phyloP scores from a whole-genome alignment of 495 filamentous ascomycete species.

The Aspergillus nidulans region DNA sequence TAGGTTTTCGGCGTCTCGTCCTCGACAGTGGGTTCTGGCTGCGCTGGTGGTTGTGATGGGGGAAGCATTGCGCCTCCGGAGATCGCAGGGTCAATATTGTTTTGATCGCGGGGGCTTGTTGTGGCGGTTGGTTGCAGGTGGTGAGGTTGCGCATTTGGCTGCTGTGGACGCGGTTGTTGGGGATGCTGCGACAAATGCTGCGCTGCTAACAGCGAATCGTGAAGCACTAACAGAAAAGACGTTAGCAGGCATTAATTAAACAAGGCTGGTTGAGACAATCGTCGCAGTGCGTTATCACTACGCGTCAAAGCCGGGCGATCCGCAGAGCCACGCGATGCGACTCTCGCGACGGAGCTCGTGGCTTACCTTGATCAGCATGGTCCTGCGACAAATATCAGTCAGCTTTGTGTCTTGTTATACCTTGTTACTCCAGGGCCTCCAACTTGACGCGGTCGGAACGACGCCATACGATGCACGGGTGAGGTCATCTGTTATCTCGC shows the following conservation, averaged over 20 bases:
- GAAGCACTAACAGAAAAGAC: conserved; percentile 37
- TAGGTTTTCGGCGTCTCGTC: conserved; percentile 42
- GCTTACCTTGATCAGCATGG: conserved; percentile 52
- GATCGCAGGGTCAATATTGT: conserved; percentile 52
- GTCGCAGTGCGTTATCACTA: neutral
- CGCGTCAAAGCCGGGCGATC: conserved; percentile 1
- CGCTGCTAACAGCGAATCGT: conserved; percentile 49
- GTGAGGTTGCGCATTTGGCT: conserved; percentile 32
- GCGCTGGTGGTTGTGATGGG: conserved; percentile 36
- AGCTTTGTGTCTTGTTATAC: conserved; percentile 10
- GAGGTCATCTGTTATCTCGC: conserved; percentile 4
- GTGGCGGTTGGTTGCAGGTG: conserved; percentile 40
- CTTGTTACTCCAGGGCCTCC: neutral
- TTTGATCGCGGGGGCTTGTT: conserved; percentile 44
- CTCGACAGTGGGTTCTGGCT: conserved; percentile 33
- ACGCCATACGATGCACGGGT: neutral
- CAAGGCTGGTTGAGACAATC: neutral
- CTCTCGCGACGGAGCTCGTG: neutral
- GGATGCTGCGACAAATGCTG: conserved; percentile 40
- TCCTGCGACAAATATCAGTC: conserved; percentile 30
- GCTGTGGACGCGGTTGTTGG: conserved; percentile 35
- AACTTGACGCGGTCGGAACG: conserved; percentile 10
- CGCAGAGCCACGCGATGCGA: neutral
- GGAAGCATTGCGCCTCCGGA: conserved; percentile 40
- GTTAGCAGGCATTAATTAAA: conserved; percentile 14